These are phyloP conservation scores for Cladosporium sp. DNA, from an alignment of 2,329 filamentous ascomycete genomes.

Conservation along the genomic window DNA sequence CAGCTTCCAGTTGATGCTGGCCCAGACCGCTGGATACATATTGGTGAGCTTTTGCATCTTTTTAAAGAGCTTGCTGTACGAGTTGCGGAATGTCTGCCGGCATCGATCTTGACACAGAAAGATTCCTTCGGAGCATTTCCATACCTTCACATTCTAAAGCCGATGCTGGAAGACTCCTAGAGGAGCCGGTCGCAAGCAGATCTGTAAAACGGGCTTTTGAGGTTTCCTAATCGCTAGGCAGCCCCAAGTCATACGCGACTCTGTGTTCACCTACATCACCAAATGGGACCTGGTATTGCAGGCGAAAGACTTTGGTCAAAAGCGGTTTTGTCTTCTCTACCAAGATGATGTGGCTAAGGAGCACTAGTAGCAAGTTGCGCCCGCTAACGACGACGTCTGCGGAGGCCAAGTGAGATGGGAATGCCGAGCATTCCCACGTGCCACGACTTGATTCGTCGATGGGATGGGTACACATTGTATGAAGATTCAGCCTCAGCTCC, in stretches of 20 bases:
- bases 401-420: too few species aligned
- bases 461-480: too few species aligned
- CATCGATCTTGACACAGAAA: background rate
- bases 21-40: slow-evolving; percentile 36
- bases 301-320: too few species aligned
- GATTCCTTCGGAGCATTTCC: background rate
- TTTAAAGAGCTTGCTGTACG: slow-evolving; percentile 15
- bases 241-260: background rate
- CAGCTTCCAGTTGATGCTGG: slow-evolving; percentile 38
- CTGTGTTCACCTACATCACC: background rate
- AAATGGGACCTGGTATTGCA: too few species aligned
- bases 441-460: too few species aligned
- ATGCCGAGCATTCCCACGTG: too few species aligned
- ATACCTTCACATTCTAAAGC: background rate
- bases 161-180: background rate
- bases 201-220: background rate
- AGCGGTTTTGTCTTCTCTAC: too few species aligned
- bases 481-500: too few species aligned
- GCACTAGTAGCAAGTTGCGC: too few species aligned
- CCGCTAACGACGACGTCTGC: too few species aligned
- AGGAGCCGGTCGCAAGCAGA: background rate
- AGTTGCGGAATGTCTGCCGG: background rate
- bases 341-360: too few species aligned
- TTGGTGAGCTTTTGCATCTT: slow-evolving; percentile 33
- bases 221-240: background rate